Evolutionary conservation across 345 rosid genomes (phyloP), one percentile per base, ranked within the genome.

Genomic region (Nasturtium officinale): DNA sequence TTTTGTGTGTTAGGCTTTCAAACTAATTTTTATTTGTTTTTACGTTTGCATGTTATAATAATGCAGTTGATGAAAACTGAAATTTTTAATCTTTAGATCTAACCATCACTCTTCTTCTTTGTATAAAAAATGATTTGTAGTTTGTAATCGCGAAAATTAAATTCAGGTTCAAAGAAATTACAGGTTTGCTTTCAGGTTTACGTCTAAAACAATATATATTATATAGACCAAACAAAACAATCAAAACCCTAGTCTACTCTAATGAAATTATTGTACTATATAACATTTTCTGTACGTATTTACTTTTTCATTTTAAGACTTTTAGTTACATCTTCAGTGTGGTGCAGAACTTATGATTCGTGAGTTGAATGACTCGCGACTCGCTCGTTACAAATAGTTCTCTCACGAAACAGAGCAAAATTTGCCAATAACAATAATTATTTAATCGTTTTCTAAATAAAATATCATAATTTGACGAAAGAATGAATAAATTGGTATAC

Each of bases 361-460:
- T 45, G 25, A 56, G 46, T 56, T 56, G 62, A 62, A 52, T 60
- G 5, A n/a, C n/a, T n/a, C n/a, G n/a, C n/a, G n/a, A n/a, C n/a
- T n/a, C n/a, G 38, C 51, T 52, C 37, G 15, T 21, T n/a, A 6
- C 28, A 50, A 16, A 50, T 7, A 47, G 51, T 45, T 26, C 20
- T 10, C 25, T 3, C 26, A 25, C 48, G 6, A 9, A 50, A 51
- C 13, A 35, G 29, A 35, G 42, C 46, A 51, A 5, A 18, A 2
- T 35, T 15, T 35, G 60, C 12, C 6, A 51, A 38, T 2, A 29
- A 29, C 5, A 18, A 21, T 23, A 21, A 35, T 9, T 35, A 53
- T n/a, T 10, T 0, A 25, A 26, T 55, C 20, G 9, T n/a, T 52
- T 9, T 58, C 58, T 21, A 32, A 37, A 59, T 7, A 28, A 38